Conservation (phyloP, 192 early-diverging fungal genomes). For the Radiomyces spectabilis region DNA sequence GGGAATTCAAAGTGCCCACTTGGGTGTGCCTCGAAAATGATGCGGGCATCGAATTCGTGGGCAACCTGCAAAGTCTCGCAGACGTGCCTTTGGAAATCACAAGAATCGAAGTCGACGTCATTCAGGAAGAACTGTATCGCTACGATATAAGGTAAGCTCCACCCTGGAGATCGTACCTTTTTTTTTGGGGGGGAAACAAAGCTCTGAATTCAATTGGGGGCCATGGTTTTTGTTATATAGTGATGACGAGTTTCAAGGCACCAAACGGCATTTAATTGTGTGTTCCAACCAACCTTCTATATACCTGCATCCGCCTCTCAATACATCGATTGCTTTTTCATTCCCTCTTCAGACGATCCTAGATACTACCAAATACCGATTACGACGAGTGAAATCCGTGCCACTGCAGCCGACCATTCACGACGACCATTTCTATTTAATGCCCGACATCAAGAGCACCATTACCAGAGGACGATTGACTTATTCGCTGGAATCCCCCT, state of each 20-base stretch:
- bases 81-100: not conserved
- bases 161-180: not conserved
- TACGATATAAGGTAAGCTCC: slow-evolving; percentile 10
- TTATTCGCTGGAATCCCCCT: slow-evolving; percentile 22
- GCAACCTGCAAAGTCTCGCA: not conserved
- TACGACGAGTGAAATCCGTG: too few relatives aligned
- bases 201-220: not conserved
- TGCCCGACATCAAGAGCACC: not conserved
- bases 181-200: not conserved
- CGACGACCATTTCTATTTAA: not conserved
- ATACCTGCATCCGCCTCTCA: slow-evolving; percentile 19
- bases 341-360: slow-evolving; percentile 8
- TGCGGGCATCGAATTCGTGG: slow-evolving; percentile 15
- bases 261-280: slow-evolving; percentile 10
- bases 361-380: too few relatives aligned
- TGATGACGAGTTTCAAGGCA: too few relatives aligned
- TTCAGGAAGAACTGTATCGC: slow-evolving; percentile 29
- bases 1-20: slow-evolving; percentile 21
- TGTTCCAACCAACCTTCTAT: slow-evolving; percentile 4
- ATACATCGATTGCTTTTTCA: slow-evolving; percentile 13
- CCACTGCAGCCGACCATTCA: not conserved
- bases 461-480: not conserved
- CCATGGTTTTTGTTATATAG: too few relatives aligned
- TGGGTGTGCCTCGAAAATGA: slow-evolving; percentile 13
- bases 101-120: slow-evolving; percentile 18